Evolutionary conservation across 805 yeast species (phyloP), one percentile per base, ranked within the genome.

Genomic region (Yamadazyma sp.): DNA sequence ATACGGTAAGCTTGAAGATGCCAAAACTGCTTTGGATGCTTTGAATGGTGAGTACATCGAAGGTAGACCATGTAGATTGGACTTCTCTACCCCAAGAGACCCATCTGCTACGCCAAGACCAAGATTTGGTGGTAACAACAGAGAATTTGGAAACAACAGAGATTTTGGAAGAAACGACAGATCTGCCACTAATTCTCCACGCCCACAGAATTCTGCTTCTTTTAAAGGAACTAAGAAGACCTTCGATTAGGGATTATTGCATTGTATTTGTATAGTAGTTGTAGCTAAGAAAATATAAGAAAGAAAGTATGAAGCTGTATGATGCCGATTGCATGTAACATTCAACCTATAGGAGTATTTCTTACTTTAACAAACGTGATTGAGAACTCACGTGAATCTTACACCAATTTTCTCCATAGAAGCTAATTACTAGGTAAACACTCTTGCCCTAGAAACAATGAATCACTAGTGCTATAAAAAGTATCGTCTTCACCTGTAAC

Each of bases 1-100:
- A 72, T 91, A 78, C 61, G 73, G 84, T 31, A 75, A 83, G 42
- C 73, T 85, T 48, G 98, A 90, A 30, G 95, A 87, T 64, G 97
- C 99, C 53, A 78, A 82, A 67, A 77, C 81, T 45, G 98, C 98
- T 40, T 70, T 85, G 47, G 88, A 83, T 48, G 90, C 84, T 41
- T 67, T 89, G 68, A 85, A 87, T 64, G 98, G 98, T 62, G 84
- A 82, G 65, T 78, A 80, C 71, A 75, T 93, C 54, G 89, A 80
- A 47, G 95, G 95, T 53, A 82, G 99, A 73, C 79, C 96, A 45
- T 84, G 93, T 57, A 85, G 99, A 77, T 76, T 93, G 52, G 99
- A 93, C 71, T 93, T 64, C 78, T 86, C 96, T 37, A 79, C 95
- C 40, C 98, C 99, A 65, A 84, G 83, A 64, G 89, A 84, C 49